A percentile compares a stretch with the other conserved stretches of the same genome.
Conservation (phyloP, 139 green algal genomes). For the Chlorella sp. region DNA sequence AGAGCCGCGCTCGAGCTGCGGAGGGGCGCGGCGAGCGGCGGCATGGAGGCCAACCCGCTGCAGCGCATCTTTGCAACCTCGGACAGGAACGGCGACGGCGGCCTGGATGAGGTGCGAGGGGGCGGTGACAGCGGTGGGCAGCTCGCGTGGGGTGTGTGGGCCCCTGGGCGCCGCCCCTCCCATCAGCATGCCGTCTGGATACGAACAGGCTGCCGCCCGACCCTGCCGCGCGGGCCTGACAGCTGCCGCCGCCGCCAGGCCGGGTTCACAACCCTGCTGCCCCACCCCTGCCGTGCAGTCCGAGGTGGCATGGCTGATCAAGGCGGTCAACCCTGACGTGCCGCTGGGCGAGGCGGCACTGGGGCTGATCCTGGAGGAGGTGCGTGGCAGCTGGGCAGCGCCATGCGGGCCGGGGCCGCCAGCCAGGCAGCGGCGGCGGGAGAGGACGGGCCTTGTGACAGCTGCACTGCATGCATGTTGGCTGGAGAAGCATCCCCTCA, state of each 20-base stretch:
- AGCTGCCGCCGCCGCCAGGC: no score
- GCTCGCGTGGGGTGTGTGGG: not conserved
- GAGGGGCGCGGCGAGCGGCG: no score
- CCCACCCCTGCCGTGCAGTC: conserved; percentile 14
- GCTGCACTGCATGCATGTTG: not conserved
- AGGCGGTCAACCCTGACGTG: conserved; percentile 38
- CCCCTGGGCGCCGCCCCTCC: no score
- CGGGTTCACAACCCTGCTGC: not conserved
- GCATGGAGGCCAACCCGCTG: conserved; percentile 2
- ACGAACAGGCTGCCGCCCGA: no score
- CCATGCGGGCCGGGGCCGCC: not conserved
- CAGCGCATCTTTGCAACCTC: conserved; percentile 4
- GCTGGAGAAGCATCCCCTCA: no score
- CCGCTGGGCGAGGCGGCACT: conserved; percentile 28
- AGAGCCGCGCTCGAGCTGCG: no score
- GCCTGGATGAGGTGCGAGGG: conserved; percentile 39
- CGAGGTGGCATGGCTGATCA: conserved; percentile 40
- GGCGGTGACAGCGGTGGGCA: not conserved
- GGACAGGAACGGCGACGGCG: conserved; percentile 30
- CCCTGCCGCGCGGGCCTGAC: no score
- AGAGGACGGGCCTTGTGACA: not conserved
- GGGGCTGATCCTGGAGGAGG: conserved; percentile 46
- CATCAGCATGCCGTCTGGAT: no score
- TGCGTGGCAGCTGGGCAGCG: not conserved
- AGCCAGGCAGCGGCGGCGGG: no score